Evolutionary conservation across 2,329 filamentous ascomycete species (phyloP).

Genomic region (Penicillium polonicum): DNA sequence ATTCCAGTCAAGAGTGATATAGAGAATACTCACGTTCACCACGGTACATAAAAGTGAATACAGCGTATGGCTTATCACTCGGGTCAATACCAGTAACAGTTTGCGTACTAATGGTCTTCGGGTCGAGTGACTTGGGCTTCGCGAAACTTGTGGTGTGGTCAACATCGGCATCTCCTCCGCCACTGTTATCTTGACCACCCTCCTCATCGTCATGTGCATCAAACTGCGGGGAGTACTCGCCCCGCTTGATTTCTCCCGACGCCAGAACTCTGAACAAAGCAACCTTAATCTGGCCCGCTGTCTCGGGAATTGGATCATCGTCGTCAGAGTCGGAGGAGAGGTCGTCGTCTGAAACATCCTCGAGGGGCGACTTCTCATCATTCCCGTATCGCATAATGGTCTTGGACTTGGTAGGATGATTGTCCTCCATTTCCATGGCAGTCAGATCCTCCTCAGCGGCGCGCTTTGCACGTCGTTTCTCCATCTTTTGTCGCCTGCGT

Average conservation of each 20-base stretch:
- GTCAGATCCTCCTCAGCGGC: slow-evolving; percentile 57
- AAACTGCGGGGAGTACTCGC: slow-evolving; percentile 96
- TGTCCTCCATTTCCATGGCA: slow-evolving; percentile 42
- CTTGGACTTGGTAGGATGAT: slow-evolving; percentile 40
- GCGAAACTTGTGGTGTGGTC: slow-evolving; percentile 98
- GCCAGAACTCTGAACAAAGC: slow-evolving; percentile 93
- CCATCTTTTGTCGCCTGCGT: slow-evolving; percentile 64
- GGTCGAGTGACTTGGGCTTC: slow-evolving; percentile 92
- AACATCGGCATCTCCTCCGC: slow-evolving; percentile 72
- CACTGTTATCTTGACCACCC: slow-evolving; percentile 58
- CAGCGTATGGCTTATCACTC: slow-evolving; percentile 91
- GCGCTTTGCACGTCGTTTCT: slow-evolving; percentile 80
- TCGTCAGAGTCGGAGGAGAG: slow-evolving; percentile 67
- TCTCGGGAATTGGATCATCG: slow-evolving; percentile 83
- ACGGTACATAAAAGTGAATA: slow-evolving; percentile 96
- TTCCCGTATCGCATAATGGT: slow-evolving; percentile 76
- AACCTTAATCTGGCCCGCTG: slow-evolving; percentile 96
- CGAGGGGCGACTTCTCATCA: slow-evolving; percentile 71
- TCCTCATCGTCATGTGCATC: slow-evolving; percentile 96
- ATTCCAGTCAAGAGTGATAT: not conserved
- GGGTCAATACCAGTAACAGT: slow-evolving; percentile 98
- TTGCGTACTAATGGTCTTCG: slow-evolving; percentile 96
- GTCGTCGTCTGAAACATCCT: slow-evolving; percentile 70
- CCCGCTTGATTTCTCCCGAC: slow-evolving; percentile 94
- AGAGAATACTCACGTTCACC: slow-evolving; percentile 72